Evolutionary conservation across 805 yeast genomes (phyloP).

Genomic region (Candida chauliodis): DNA sequence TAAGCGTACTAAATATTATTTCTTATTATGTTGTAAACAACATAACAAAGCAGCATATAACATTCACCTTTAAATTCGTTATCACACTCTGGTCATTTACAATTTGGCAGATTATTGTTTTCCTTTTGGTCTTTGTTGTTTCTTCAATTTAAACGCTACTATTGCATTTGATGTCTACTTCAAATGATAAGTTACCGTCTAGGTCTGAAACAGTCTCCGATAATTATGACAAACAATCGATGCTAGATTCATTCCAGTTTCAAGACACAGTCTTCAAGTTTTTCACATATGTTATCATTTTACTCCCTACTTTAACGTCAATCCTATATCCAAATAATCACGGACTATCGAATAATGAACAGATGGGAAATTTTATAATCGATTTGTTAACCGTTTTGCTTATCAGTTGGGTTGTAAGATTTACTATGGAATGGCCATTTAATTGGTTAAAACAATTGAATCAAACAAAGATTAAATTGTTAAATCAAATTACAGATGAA

Average conservation of each 20-base stretch:
- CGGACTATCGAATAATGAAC: slow-evolving; percentile 12
- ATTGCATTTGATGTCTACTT: too few species aligned
- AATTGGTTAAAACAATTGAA: slow-evolving; percentile 30
- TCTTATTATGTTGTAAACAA: too few species aligned
- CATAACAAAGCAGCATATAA: too few species aligned
- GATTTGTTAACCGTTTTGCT: slow-evolving; percentile 28
- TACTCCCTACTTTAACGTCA: slow-evolving; percentile 26
- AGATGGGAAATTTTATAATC: slow-evolving; percentile 24
- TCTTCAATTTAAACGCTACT: too few species aligned
- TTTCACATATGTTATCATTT: slow-evolving; percentile 19
- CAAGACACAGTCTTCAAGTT: slow-evolving; percentile 12
- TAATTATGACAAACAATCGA: neutral
- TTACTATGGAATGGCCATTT: slow-evolving; percentile 42
- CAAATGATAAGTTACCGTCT: too few species aligned
- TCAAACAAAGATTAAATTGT: slow-evolving; percentile 13
- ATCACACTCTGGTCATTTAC: too few species aligned
- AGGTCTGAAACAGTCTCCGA: too few species aligned
- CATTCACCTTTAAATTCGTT: too few species aligned
- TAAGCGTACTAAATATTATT: too few species aligned
- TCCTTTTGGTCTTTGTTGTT: too few species aligned
- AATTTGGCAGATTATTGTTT: too few species aligned
- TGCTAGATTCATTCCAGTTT: slow-evolving; percentile 1
- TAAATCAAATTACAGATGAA: slow-evolving; percentile 10
- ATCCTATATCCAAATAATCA: slow-evolving; percentile 20
- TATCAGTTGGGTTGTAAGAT: slow-evolving; percentile 32